Evolutionary conservation across 768 basidiomycete genomes (phyloP).

Genomic region (Amanita jacksonii): DNA sequence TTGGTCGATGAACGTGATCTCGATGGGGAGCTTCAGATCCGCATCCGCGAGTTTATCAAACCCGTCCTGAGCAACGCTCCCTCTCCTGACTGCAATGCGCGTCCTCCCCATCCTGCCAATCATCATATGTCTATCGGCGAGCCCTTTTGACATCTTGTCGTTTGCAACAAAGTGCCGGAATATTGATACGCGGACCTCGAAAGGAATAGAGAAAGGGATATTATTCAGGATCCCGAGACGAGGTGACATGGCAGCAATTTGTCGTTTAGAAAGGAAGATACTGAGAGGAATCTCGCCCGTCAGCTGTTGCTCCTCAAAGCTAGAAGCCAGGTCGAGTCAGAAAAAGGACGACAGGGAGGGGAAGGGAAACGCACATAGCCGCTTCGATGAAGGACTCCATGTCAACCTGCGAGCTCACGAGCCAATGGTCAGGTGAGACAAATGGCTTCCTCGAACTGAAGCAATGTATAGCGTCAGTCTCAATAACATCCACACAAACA

Average conservation of each 20-base stretch:
- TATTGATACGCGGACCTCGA: conserved; percentile 82
- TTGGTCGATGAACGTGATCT: conserved; percentile 90
- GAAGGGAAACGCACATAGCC: conserved; percentile 50
- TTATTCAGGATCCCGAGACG: conserved; percentile 89
- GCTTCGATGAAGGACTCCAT: conserved; percentile 71
- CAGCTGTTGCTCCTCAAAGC: conserved; percentile 13
- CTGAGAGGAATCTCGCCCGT: conserved; percentile 5
- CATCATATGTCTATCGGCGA: conserved; percentile 8
- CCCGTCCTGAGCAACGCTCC: conserved; percentile 80
- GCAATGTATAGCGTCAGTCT: conserved; percentile 2
- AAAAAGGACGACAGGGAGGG: neutral
- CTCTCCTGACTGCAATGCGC: conserved; percentile 56
- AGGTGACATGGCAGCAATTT: conserved; percentile 68
- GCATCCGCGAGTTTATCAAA: conserved; percentile 75
- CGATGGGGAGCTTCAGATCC: conserved; percentile 72
- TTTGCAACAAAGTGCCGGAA: conserved; percentile 77
- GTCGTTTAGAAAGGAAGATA: conserved; percentile 47
- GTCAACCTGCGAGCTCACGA: conserved; percentile 42
- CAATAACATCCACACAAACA: too few relatives aligned
- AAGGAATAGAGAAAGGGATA: conserved; percentile 92
- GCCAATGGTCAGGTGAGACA: conserved; percentile 79
- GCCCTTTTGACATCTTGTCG: conserved; percentile 32
- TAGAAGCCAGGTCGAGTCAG: conserved; percentile 4
- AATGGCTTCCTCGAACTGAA: conserved; percentile 76
- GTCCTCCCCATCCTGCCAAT: conserved; percentile 17